Conservation (phyloP, 306 rosid species). For the Leucaena leucocephala region DNA sequence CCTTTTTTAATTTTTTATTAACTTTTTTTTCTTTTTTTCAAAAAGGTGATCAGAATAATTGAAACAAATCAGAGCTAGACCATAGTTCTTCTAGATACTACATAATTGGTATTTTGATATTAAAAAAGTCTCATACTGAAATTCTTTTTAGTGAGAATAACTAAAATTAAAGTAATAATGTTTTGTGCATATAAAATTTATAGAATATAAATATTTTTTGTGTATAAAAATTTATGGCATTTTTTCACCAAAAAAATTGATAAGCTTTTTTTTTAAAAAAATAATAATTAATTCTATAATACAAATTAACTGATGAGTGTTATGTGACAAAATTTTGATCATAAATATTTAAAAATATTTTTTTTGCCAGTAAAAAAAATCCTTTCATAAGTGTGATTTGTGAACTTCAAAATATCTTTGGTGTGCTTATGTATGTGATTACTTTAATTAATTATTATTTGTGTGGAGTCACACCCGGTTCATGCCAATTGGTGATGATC, state of each 20-base stretch:
- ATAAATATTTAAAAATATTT: background rate
- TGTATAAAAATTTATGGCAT: too few relatives aligned
- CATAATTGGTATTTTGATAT: background rate
- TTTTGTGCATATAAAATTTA: too few relatives aligned
- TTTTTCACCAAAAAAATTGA: too few relatives aligned
- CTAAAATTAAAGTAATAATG: too few relatives aligned
- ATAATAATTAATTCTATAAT: too few relatives aligned
- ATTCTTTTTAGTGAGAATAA: too few relatives aligned
- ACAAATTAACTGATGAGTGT: too few relatives aligned
- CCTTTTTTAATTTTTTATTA: background rate
- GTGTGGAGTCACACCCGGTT: too few relatives aligned
- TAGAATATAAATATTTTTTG: too few relatives aligned
- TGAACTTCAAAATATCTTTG: background rate
- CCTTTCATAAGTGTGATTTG: background rate
- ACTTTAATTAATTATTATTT: background rate
- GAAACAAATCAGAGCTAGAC: constrained; percentile 23
- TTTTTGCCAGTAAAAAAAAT: too few relatives aligned
- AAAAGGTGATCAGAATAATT: constrained; percentile 1
- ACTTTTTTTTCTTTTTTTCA: background rate
- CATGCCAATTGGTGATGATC: background rate
- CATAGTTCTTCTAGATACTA: background rate
- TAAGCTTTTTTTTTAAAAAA: too few relatives aligned
- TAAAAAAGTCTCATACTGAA: background rate
- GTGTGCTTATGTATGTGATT: background rate
- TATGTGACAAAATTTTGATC: background rate